Conservation (phyloP, 2,329 filamentous ascomycete genomes). For the Colletotrichum chlorophyti region DNA sequence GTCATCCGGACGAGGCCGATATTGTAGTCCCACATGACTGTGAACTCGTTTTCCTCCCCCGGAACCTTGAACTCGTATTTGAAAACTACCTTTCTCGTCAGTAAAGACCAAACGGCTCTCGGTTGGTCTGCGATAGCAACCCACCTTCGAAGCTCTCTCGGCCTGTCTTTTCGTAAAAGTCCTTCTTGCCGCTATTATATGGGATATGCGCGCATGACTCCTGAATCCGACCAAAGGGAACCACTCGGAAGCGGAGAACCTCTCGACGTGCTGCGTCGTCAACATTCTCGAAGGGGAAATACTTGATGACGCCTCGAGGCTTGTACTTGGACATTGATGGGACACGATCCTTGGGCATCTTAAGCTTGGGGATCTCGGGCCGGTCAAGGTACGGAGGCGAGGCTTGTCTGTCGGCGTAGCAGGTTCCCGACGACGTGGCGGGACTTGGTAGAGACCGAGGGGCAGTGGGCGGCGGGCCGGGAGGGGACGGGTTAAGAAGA, state of each 20-base stretch:
- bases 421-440: constrained; percentile 42
- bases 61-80: constrained; percentile 82
- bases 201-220: constrained; percentile 79
- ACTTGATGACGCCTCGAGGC: constrained; percentile 73
- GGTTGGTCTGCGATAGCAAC: too few relatives aligned
- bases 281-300: constrained; percentile 73
- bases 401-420: constrained; percentile 41
- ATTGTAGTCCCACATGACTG: constrained; percentile 97
- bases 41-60: constrained; percentile 69
- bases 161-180: constrained; percentile 85
- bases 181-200: constrained; percentile 93
- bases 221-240: constrained; percentile 68
- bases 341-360: constrained; percentile 69
- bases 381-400: constrained; percentile 33
- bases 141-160: constrained; percentile 88
- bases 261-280: constrained; percentile 62
- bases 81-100: constrained; percentile 65
- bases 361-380: constrained; percentile 53
- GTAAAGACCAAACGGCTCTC: too few relatives aligned
- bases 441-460: constrained; percentile 51
- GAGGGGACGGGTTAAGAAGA: constrained; percentile 68
- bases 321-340: constrained; percentile 67
- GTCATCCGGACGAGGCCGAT: constrained; percentile 93
- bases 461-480: constrained; percentile 46
- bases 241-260: constrained; percentile 70